Evolutionary conservation across 1,284 basidiomycete species (phyloP).

Genomic region (Heterobasidion parviporum): DNA sequence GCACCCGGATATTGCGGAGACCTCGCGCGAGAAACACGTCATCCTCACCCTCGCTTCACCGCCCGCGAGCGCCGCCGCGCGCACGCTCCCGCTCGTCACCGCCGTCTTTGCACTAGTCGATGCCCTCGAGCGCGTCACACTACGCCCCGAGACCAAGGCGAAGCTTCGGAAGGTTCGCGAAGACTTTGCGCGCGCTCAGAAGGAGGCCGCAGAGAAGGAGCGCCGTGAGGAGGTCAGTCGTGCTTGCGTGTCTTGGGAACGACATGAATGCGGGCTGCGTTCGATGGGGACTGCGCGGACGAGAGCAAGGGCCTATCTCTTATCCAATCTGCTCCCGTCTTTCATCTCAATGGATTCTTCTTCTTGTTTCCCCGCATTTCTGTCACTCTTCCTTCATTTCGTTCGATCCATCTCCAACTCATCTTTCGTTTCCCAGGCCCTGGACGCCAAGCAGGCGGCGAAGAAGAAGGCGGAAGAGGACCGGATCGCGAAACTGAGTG

Average conservation of each 20-base stretch:
- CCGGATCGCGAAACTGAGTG: slow-evolving; percentile 60
- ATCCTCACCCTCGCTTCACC: slow-evolving; percentile 60
- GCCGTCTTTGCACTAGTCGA: slow-evolving; percentile 73
- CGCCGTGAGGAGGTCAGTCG: slow-evolving; percentile 57
- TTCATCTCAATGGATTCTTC: neutral
- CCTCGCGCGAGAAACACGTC: slow-evolving; percentile 59
- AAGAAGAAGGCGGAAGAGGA: slow-evolving; percentile 73
- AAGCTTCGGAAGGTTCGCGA: slow-evolving; percentile 71
- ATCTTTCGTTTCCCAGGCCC: slow-evolving; percentile 26
- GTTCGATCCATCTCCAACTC: slow-evolving; percentile 3
- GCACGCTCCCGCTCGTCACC: slow-evolving; percentile 53
- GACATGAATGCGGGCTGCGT: no score
- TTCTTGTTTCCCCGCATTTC: slow-evolving; percentile 1
- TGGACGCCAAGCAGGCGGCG: slow-evolving; percentile 61
- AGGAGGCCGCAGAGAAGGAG: slow-evolving; percentile 62
- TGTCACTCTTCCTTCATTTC: neutral
- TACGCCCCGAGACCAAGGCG: slow-evolving; percentile 73
- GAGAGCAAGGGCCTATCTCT: no score
- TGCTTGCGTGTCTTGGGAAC: neutral
- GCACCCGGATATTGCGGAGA: slow-evolving; percentile 41
- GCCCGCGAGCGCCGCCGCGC: slow-evolving; percentile 35
- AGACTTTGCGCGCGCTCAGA: slow-evolving; percentile 58
- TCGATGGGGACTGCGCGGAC: no score
- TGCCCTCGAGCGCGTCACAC: slow-evolving; percentile 42
- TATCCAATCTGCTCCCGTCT: no score